Evolutionary conservation across 495 filamentous ascomycete genomes (phyloP).

Genomic region (Lasiosphaeria hispida): DNA sequence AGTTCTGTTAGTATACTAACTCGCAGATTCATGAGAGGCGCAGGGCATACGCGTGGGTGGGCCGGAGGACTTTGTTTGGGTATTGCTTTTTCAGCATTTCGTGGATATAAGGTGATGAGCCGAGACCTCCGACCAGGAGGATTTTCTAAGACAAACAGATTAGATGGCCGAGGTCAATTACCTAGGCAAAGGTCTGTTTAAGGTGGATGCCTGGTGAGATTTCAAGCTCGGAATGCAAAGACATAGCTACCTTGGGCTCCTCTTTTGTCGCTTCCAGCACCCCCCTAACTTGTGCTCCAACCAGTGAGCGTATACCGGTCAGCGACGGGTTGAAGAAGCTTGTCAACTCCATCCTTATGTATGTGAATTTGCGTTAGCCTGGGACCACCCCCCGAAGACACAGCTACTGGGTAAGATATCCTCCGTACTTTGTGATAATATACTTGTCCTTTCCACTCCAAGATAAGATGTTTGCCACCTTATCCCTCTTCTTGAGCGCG

Average conservation of each 20-base stretch:
- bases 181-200: background rate
- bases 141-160: conserved; percentile 9
- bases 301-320: no score
- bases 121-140: conserved; percentile 30
- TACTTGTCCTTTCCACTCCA: background rate
- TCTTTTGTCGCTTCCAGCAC: no score
- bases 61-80: background rate
- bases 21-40: background rate
- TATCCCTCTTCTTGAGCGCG: background rate
- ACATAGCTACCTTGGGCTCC: no score
- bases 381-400: no score
- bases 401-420: no score
- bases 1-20: background rate
- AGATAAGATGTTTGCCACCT: background rate
- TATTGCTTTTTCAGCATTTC: conserved; percentile 13
- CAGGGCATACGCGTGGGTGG: background rate
- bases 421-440: no score
- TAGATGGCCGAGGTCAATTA: background rate
- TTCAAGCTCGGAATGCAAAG: background rate
- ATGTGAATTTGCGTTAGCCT: no score
- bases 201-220: conserved; percentile 1
- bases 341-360: no score
- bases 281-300: no score
- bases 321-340: no score
- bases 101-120: conserved; percentile 23